These are phyloP conservation scores for Diaporthe nobilis DNA, from an alignment of 2,329 filamentous ascomycete genomes.

Conservation along the genomic window DNA sequence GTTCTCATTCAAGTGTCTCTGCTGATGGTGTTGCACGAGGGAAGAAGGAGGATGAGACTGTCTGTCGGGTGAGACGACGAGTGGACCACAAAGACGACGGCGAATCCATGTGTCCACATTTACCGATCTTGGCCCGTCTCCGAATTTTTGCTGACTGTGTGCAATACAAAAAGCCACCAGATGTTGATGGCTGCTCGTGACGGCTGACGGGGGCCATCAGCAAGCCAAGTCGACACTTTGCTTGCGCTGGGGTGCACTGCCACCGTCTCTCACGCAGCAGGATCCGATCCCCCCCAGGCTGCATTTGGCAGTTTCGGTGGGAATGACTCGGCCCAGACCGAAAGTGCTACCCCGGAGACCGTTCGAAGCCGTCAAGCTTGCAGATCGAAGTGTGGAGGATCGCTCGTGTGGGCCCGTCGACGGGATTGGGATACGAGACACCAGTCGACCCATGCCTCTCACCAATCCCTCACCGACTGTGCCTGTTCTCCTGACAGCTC, in stretches of 20 bases:
- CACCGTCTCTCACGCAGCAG: not conserved
- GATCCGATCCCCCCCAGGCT: slow-evolving; percentile 6
- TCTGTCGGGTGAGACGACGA: slow-evolving; percentile 13
- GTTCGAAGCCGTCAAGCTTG: not conserved
- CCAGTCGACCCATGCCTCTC: not conserved
- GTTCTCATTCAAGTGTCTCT: not conserved
- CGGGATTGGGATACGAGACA: slow-evolving; percentile 20
- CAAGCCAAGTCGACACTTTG: not conserved
- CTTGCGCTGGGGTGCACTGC: not conserved
- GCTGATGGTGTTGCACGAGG: not conserved
- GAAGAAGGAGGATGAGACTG: slow-evolving; percentile 3
- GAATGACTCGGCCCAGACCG: slow-evolving; percentile 31
- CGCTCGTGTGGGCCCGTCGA: not conserved
- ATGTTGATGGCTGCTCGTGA: slow-evolving; percentile 3
- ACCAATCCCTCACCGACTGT: not conserved
- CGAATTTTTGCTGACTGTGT: slow-evolving; percentile 14
- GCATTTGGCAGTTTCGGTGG: not conserved
- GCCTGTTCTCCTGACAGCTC: not conserved
- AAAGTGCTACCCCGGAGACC: slow-evolving; percentile 7
- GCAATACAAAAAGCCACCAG: not conserved
- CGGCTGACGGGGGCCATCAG: not conserved
- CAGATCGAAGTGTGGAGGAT: slow-evolving; percentile 12
- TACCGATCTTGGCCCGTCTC: slow-evolving; percentile 20
- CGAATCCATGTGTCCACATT: slow-evolving; percentile 21
- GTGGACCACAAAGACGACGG: not conserved